These are phyloP conservation scores for Oenanthe javanica DNA, from an alignment of 140 eudicot genomes.

Conservation along the genomic window DNA sequence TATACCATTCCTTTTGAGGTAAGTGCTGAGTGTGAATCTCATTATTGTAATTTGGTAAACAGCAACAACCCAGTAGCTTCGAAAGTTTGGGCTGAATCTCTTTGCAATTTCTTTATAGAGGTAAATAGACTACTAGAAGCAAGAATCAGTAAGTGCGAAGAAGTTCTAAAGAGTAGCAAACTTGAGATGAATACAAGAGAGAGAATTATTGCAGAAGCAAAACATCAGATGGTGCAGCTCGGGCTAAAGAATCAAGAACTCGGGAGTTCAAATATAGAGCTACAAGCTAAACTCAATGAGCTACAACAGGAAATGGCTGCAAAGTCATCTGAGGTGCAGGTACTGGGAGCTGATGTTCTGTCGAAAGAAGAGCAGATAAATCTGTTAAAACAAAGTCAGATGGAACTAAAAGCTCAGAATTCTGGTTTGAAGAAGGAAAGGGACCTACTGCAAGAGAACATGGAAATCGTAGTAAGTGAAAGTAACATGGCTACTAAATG, in stretches of 20 bases:
- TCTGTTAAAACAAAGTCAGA: conserved; percentile 18
- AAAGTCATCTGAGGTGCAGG: conserved; percentile 15
- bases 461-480: conserved; percentile 44
- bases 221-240: conserved; percentile 34
- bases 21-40: conserved; percentile 11
- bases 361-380: conserved; percentile 21
- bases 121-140: conserved; percentile 31
- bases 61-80: neutral
- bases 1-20: conserved; percentile 8
- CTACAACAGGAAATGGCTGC: conserved; percentile 19
- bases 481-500: conserved; percentile 50
- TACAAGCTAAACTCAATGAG: conserved; percentile 12
- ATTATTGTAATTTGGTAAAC: conserved; percentile 10
- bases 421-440: conserved; percentile 39
- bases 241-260: conserved; percentile 29
- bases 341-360: conserved; percentile 16
- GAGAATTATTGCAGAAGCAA: conserved; percentile 31
- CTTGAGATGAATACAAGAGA: conserved; percentile 29
- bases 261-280: conserved; percentile 26
- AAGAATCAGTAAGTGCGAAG: conserved; percentile 25
- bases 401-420: conserved; percentile 34
- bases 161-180: conserved; percentile 12
- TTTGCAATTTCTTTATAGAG: conserved; percentile 18
- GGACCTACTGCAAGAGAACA: conserved; percentile 43
- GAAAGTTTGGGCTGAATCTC: conserved; percentile 13